Evolutionary conservation across 2,329 filamentous ascomycete genomes (phyloP), one percentile per base, ranked within the genome.

Genomic region (Claviceps sp.): DNA sequence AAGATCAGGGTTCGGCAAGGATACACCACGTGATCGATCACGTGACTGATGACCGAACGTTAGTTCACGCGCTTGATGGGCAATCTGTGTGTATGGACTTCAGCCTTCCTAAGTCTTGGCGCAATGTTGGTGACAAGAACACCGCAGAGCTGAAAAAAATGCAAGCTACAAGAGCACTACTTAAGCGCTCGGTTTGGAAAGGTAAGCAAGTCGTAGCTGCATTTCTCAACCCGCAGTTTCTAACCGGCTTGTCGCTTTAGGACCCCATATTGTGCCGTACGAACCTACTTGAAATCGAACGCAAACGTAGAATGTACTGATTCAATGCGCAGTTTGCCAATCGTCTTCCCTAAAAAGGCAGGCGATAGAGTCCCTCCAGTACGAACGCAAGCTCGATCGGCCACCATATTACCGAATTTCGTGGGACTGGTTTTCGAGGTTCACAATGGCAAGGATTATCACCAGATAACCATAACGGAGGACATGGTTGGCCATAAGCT

Each of bases 401-500:
- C 90, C 37, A 95, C 89, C 5, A 93, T 96, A 61, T 77, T 95
- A 52, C 90, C 90, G 56, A 94, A 86, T 69, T 95, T 95, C 65
- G 88, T 96, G 51, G 89, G 89, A 14, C 73, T 95, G 61, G 84
- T 82, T 66, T 96, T 96, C 68, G 85, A 90, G 69, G 80, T 96
- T 54, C 85, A 96, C 72, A 95, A 95, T 67, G 90, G 90, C 62
- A 95, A 93, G 73, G 78, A 78, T 37, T 95, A 95, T 69, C 72
- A 84, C 60, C 86, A 93, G 59, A 77, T 95, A 51, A 77, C 76
- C 58, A 86, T 96, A 57, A 95, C 89, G 16, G 90, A 95, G 67
- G 87, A 95, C 63, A 96, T 96, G 90, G 90, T 96, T 48, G 90
- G 90, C 51, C 86, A 93, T 70, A 96, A 95, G 72, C 76, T 96